A percentile compares a stretch with the other conserved stretches of the same genome.
Evolutionary conservation across 2,329 filamentous ascomycete genomes (phyloP).

Genomic region (Zymoseptoria brevis): DNA sequence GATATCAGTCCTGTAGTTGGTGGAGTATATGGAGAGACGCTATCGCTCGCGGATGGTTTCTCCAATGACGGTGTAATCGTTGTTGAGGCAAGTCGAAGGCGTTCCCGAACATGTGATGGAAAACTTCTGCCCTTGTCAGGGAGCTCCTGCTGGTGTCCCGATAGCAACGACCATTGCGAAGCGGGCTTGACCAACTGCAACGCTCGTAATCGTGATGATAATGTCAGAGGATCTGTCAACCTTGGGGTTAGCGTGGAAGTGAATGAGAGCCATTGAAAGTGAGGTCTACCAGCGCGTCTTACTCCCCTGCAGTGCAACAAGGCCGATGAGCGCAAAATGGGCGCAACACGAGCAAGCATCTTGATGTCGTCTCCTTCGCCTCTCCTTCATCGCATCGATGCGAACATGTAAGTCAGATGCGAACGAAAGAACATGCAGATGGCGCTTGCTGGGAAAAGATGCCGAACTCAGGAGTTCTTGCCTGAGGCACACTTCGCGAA

Average conservation of each 20-base stretch:
- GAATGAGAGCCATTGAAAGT: not conserved
- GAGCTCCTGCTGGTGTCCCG: not conserved
- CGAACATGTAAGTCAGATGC: not conserved
- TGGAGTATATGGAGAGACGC: constrained; percentile 41
- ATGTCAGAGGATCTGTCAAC: not conserved
- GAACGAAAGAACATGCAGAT: not conserved
- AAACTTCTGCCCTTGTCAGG: not conserved
- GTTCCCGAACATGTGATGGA: not conserved
- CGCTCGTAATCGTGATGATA: not conserved
- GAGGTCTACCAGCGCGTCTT: not conserved
- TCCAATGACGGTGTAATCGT: not conserved
- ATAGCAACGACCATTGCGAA: not conserved
- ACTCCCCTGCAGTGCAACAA: not conserved
- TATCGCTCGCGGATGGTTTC: not conserved
- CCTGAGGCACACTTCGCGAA: not conserved
- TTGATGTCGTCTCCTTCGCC: not conserved
- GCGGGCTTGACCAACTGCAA: not conserved
- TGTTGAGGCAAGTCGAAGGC: not conserved
- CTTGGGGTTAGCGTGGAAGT: not conserved
- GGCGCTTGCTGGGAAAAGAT: not conserved
- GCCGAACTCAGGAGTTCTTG: not conserved
- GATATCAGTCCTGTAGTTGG: constrained; percentile 66
- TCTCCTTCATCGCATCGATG: not conserved
- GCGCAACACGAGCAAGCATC: not conserved
- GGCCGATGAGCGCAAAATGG: not conserved